Percentiles rank a stretch among this genome's conserved stretches.
Conservation (phyloP, 2,329 filamentous ascomycete species). For the Arthrinium puccinioides region DNA sequence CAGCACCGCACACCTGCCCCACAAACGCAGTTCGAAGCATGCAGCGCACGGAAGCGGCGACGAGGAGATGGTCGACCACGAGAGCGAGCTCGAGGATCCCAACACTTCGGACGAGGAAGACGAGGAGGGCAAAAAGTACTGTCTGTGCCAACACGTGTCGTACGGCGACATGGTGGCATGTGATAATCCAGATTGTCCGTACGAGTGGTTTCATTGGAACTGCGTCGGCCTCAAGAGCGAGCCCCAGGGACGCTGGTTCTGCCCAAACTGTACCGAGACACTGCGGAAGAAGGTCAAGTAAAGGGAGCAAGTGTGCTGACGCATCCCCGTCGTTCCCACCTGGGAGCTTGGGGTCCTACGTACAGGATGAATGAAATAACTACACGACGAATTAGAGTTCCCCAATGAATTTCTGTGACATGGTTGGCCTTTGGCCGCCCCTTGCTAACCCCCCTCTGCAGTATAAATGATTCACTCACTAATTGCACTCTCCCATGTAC, state of each 20-base stretch:
- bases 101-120: conserved; percentile 59
- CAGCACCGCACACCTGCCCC: conserved; percentile 3
- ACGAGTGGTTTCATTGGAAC: conserved; percentile 84
- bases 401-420: too few relatives aligned
- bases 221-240: conserved; percentile 63
- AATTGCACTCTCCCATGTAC: too few relatives aligned
- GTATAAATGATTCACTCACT: too few relatives aligned
- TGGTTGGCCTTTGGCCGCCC: too few relatives aligned
- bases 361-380: too few relatives aligned
- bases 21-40: conserved; percentile 7
- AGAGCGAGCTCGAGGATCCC: conserved; percentile 42
- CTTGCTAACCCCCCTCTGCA: too few relatives aligned
- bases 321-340: too few relatives aligned
- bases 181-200: conserved; percentile 74
- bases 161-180: conserved; percentile 87
- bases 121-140: conserved; percentile 74
- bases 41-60: conserved; percentile 16
- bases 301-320: too few relatives aligned
- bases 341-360: too few relatives aligned
- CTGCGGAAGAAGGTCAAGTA: conserved; percentile 35
- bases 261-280: conserved; percentile 52
- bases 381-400: too few relatives aligned
- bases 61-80: conserved; percentile 26
- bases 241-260: conserved; percentile 62
- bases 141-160: conserved; percentile 74